Conservation (phyloP, 179 eudicot species). For the Sideroxylon spinosum region DNA sequence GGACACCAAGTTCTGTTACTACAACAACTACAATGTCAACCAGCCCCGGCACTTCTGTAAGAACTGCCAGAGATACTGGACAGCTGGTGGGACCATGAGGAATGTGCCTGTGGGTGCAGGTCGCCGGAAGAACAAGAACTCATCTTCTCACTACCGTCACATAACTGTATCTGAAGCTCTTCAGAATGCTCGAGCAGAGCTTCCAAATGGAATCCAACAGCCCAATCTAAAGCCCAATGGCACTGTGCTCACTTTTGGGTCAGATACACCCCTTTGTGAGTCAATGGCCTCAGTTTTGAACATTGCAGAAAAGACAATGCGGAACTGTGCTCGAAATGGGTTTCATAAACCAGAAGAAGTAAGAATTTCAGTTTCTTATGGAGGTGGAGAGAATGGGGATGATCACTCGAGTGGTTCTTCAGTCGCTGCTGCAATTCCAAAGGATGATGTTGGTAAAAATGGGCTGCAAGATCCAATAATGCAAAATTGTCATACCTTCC, state of each 20-base stretch:
- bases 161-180: slow-evolving; percentile 38
- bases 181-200: slow-evolving; percentile 24
- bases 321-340: slow-evolving; percentile 21
- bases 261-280: slow-evolving; percentile 42
- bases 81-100: slow-evolving; percentile 73
- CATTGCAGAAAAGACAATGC: slow-evolving; percentile 29
- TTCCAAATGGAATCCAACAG: slow-evolving; percentile 33
- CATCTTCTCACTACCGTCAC: slow-evolving; percentile 36
- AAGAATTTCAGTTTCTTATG: slow-evolving; percentile 14
- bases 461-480: slow-evolving; percentile 13
- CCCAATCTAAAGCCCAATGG: slow-evolving; percentile 37
- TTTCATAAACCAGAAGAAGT: slow-evolving; percentile 32
- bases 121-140: slow-evolving; percentile 55
- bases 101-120: slow-evolving; percentile 74
- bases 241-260: slow-evolving; percentile 35
- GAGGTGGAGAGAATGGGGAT: slow-evolving; percentile 25
- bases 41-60: slow-evolving; percentile 70
- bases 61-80: slow-evolving; percentile 78
- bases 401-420: slow-evolving; percentile 33
- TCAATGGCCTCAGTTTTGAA: slow-evolving; percentile 45
- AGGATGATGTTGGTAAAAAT: slow-evolving; percentile 19
- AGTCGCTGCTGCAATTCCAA: slow-evolving; percentile 19
- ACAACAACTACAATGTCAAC: slow-evolving; percentile 63
- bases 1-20: slow-evolving; percentile 73
- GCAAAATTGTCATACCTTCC: slow-evolving; percentile 31